Percentiles rank a stretch among this genome's conserved stretches.
phyloP scores from a whole-genome alignment of 495 filamentous ascomycete genomes.

The Xylaria sp. region DNA sequence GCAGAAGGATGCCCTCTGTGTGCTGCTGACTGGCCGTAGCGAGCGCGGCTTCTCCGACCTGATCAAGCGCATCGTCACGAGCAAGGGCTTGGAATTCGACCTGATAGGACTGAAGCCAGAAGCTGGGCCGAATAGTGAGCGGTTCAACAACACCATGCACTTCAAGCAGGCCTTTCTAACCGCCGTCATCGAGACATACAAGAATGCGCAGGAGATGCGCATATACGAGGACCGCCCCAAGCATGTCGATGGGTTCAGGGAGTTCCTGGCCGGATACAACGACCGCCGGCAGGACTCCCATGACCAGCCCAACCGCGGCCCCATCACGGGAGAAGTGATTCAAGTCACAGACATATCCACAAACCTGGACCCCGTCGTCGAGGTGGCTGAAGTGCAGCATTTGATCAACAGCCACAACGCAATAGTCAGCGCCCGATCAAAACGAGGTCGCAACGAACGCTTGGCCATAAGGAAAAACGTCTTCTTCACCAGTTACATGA shows the following conservation, averaged over 20 bases:
- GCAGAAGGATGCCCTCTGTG: constrained; percentile 84
- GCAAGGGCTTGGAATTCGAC: constrained; percentile 84
- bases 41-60: constrained; percentile 78
- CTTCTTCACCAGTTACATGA: constrained; percentile 94
- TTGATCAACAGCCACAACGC: constrained; percentile 88
- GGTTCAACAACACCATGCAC: constrained; percentile 76
- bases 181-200: constrained; percentile 84
- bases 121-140: constrained; percentile 77
- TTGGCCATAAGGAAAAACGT: constrained; percentile 83
- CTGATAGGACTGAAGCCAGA: constrained; percentile 88
- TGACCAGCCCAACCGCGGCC: constrained; percentile 54
- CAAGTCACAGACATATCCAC: constrained; percentile 80
- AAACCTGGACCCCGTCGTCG: constrained; percentile 80
- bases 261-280: constrained; percentile 81
- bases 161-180: constrained; percentile 88
- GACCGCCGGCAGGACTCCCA: constrained; percentile 47
- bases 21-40: constrained; percentile 88
- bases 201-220: constrained; percentile 77
- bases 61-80: constrained; percentile 81
- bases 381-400: constrained; percentile 84
- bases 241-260: constrained; percentile 78
- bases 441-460: constrained; percentile 44
- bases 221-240: constrained; percentile 68
- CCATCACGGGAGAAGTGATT: constrained; percentile 80
- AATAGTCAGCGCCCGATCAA: constrained; percentile 45